Evolutionary conservation across 768 basidiomycete species (phyloP).

Genomic region (Porphyrellus cyaneotinctus): DNA sequence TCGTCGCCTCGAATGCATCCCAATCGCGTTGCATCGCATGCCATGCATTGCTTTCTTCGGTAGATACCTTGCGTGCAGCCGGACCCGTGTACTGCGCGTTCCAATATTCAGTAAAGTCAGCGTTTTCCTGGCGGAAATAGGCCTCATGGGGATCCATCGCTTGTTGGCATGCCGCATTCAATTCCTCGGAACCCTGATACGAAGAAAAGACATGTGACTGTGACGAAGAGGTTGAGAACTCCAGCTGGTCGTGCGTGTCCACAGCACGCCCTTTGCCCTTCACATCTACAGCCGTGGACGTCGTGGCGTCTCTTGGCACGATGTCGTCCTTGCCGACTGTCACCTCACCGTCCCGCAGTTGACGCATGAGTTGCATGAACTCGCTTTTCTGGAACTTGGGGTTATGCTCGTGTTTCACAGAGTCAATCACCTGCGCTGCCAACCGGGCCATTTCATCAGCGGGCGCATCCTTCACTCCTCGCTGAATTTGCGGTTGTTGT

Average conservation of each 20-base stretch:
- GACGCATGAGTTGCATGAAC: conserved; percentile 83
- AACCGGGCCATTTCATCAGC: conserved; percentile 73
- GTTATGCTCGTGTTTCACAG: conserved; percentile 71
- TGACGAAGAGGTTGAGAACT: conserved; percentile 5
- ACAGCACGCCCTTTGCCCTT: conserved; percentile 67
- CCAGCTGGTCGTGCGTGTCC: neutral
- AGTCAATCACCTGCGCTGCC: conserved; percentile 71
- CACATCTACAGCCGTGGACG: conserved; percentile 33
- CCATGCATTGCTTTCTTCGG: conserved; percentile 44
- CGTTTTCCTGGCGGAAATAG: conserved; percentile 71
- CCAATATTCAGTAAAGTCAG: conserved; percentile 63
- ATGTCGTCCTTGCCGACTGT: conserved; percentile 77
- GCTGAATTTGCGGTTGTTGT: conserved; percentile 2
- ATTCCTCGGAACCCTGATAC: conserved; percentile 20
- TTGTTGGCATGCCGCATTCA: conserved; percentile 18
- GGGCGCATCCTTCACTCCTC: conserved; percentile 25
- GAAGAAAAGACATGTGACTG: conserved; percentile 7
- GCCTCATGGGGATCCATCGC: conserved; percentile 50
- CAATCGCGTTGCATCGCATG: conserved; percentile 67
- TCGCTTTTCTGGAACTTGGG: conserved; percentile 82
- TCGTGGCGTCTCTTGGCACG: conserved; percentile 46
- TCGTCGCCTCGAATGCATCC: conserved; percentile 78
- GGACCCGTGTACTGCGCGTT: conserved; percentile 36
- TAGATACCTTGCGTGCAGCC: conserved; percentile 5
- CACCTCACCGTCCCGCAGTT: conserved; percentile 74